Conservation (phyloP, 2,329 filamentous ascomycete species). For the Pseudogymnoascus sp. region DNA sequence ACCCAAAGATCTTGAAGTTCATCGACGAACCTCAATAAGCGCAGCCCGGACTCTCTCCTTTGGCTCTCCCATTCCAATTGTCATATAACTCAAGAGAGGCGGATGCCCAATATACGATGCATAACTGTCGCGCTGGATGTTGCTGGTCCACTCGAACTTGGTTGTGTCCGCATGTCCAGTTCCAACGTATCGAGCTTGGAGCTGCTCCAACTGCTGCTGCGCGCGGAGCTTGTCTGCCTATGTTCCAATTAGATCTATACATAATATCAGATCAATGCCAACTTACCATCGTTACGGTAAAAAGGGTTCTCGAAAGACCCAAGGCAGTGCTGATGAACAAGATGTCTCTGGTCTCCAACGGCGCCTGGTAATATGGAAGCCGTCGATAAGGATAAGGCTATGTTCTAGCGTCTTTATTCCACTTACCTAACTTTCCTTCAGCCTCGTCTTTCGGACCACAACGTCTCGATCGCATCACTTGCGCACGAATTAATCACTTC, state of each 20-base stretch:
- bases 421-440: constrained; percentile 3
- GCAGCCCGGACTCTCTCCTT: constrained; percentile 68
- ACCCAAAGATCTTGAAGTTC: background rate
- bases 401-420: background rate
- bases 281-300: background rate
- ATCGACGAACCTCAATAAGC: constrained; percentile 59
- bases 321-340: background rate
- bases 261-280: background rate
- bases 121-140: constrained; percentile 89
- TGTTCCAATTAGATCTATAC: background rate
- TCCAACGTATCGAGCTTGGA: constrained; percentile 91
- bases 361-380: background rate
- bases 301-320: background rate
- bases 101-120: constrained; percentile 84
- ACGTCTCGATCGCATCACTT: constrained; percentile 5
- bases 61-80: constrained; percentile 78
- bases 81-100: constrained; percentile 78
- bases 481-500: background rate
- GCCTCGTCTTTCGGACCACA: background rate
- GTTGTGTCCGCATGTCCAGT: constrained; percentile 95
- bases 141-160: constrained; percentile 94
- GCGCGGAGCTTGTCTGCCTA: constrained; percentile 96
- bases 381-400: background rate
- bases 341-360: background rate
- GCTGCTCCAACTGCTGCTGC: constrained; percentile 92